Evolutionary conservation across 2,329 filamentous ascomycete genomes (phyloP), one percentile per base, ranked within the genome.

Genomic region (Trichoderma hamatum): DNA sequence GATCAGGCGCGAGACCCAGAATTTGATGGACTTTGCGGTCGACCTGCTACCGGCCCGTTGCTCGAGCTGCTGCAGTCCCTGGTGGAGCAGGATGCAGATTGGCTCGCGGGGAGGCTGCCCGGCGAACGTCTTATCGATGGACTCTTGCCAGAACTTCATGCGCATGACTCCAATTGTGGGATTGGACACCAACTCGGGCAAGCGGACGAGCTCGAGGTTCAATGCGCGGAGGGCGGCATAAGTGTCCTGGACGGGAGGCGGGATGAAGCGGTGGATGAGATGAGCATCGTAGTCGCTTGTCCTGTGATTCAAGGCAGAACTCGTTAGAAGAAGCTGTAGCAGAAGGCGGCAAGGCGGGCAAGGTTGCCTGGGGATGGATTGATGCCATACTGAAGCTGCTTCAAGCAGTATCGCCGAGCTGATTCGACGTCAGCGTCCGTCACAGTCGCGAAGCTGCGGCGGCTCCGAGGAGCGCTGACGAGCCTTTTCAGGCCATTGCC

Each of bases 71-170:
- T 86, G 83, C 19, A 96, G 85, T 26, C 91, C 91, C 69, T 90
- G 87, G 71, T 93, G 86, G 1, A 99, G 85, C 5, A 98, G 84
- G 34, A 97, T 87, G 69, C 94, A 95, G 52, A 97, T 92, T 26
- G 96, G 96, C 78, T 99, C 94, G 75, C 94, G 93, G 1, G 94
- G 94, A 1, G 96, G 94, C 0, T 84, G 83, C 36, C 91, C 92
- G 1, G 90, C 85, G 70, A 97, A 91, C 1, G 92, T 91, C 71
- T 90, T 90, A 66, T 90, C 87, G 63, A 99, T 83, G 5, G 92
- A 89, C 74, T 98, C 94, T 61, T 92, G 89, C 92, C 96, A 98
- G 83, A 98, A 98, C 79, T 97, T 93, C 80, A 97, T 90, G 72
- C 96, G 93, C 85, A 98, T 89, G 64, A 90, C 85, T 61, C 93